phyloP scores from a whole-genome alignment of 108 stramenopile species.

The Schizochytrium sp. region DNA sequence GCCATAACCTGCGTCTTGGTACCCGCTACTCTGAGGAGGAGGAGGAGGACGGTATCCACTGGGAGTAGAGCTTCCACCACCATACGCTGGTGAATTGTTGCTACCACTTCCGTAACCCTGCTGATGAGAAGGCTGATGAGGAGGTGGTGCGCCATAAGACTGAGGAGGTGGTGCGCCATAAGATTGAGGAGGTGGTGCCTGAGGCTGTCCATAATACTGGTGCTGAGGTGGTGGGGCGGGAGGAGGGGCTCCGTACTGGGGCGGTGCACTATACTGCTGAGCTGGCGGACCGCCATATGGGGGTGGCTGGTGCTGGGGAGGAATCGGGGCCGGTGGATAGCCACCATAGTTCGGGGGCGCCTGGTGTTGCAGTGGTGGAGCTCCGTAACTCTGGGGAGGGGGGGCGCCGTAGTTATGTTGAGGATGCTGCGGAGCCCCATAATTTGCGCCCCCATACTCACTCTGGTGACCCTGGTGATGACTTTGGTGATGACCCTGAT shows the following conservation, averaged over 20 bases:
- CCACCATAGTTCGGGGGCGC: slow-evolving; percentile 29
- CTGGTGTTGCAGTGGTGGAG: neutral
- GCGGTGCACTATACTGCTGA: neutral
- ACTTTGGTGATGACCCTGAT: no score
- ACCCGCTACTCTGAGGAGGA: neutral
- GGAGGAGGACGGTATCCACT: slow-evolving; percentile 10
- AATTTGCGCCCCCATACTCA: no score
- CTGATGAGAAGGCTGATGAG: neutral
- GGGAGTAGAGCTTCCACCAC: neutral
- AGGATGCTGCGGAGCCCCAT: neutral
- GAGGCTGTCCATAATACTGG: neutral
- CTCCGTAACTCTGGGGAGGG: neutral
- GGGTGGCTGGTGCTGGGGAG: neutral
- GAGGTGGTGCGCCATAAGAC: neutral
- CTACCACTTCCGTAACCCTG: neutral
- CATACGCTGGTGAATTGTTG: neutral
- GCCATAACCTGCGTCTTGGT: neutral
- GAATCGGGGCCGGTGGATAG: neutral
- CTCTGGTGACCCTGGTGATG: no score
- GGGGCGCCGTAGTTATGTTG: neutral
- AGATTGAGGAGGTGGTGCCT: slow-evolving; percentile 17
- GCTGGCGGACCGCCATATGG: neutral
- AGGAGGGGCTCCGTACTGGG: slow-evolving; percentile 11
- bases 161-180: slow-evolving; percentile 12
- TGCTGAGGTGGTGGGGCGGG: neutral